A percentile compares a stretch with the other conserved stretches of the same genome.
Conservation (phyloP, 2,329 filamentous ascomycete genomes). For the Zarea fungicola region DNA sequence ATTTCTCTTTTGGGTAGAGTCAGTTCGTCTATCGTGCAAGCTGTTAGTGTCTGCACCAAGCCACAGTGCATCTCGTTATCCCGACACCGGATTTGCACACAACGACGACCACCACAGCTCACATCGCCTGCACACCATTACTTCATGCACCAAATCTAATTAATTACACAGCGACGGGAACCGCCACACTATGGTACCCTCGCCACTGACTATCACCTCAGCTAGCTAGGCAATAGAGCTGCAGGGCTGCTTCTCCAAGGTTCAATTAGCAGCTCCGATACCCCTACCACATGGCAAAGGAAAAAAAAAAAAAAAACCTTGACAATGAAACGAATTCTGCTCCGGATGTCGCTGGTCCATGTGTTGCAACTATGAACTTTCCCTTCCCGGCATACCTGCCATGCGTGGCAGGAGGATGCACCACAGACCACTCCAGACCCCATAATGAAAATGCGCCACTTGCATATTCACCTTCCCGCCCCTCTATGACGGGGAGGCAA, state of each 20-base stretch:
- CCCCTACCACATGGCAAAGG: conserved; percentile 5
- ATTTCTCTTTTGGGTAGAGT: background rate
- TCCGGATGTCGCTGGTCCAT: background rate
- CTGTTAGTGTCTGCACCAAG: background rate
- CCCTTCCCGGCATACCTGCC: too few species aligned
- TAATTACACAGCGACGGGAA: background rate
- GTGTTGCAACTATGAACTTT: too few species aligned
- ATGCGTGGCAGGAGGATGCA: too few species aligned
- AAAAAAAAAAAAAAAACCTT: too few species aligned
- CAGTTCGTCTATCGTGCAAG: background rate
- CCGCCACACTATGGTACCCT: background rate
- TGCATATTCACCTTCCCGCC: too few species aligned
- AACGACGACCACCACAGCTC: background rate
- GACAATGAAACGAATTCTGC: conserved; percentile 2
- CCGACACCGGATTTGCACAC: background rate
- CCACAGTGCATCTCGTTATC: background rate
- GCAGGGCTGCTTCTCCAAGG: too few species aligned
- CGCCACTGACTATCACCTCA: too few species aligned
- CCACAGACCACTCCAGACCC: too few species aligned
- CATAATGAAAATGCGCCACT: too few species aligned
- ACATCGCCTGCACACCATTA: background rate
- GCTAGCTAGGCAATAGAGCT: too few species aligned
- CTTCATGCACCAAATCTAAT: background rate
- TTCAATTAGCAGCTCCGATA: conserved; percentile 7
- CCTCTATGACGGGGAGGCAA: too few species aligned